phyloP scores from a whole-genome alignment of 2,329 filamentous ascomycete species.

The Magnaporthiopsis incrustans region DNA sequence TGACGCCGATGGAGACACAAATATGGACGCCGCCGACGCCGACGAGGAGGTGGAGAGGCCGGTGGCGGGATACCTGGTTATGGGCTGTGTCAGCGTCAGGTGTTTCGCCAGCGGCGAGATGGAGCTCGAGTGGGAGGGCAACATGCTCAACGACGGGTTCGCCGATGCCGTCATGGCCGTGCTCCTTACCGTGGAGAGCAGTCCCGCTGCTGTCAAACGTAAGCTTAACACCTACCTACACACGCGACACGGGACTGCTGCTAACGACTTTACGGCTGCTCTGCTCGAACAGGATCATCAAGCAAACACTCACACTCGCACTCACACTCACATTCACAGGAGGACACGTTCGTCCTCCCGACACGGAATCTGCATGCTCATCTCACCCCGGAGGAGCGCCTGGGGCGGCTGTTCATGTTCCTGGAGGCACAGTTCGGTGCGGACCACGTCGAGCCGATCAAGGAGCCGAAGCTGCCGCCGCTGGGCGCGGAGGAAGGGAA shows the following conservation, averaged over 20 bases:
- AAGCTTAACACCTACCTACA: constrained; percentile 24
- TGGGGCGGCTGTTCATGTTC: constrained; percentile 86
- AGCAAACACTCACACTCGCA: constrained; percentile 45
- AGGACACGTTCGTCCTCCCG: constrained; percentile 25
- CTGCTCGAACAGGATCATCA: constrained; percentile 44
- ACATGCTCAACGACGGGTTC: constrained; percentile 94
- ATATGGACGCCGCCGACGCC: constrained; percentile 33
- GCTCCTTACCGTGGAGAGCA: constrained; percentile 84
- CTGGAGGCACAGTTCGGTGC: constrained; percentile 92
- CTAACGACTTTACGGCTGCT: constrained; percentile 1
- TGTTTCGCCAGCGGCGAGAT: constrained; percentile 72
- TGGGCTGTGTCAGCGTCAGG: constrained; percentile 83
- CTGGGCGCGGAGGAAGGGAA: constrained; percentile 7
- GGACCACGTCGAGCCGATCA: constrained; percentile 72
- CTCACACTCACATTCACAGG: constrained; percentile 36
- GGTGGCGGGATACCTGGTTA: constrained; percentile 59
- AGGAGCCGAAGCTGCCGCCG: constrained; percentile 48
- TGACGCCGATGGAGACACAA: constrained; percentile 23
- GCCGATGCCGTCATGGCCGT: constrained; percentile 96
- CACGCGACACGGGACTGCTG: background rate
- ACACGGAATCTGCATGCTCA: constrained; percentile 66
- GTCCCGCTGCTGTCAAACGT: constrained; percentile 90
- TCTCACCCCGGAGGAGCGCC: constrained; percentile 63
- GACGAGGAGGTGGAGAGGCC: constrained; percentile 60
- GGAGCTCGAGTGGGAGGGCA: constrained; percentile 94